Evolutionary conservation across 1,139 yeast genomes (phyloP).

Genomic region (Geotrichum europaeum): DNA sequence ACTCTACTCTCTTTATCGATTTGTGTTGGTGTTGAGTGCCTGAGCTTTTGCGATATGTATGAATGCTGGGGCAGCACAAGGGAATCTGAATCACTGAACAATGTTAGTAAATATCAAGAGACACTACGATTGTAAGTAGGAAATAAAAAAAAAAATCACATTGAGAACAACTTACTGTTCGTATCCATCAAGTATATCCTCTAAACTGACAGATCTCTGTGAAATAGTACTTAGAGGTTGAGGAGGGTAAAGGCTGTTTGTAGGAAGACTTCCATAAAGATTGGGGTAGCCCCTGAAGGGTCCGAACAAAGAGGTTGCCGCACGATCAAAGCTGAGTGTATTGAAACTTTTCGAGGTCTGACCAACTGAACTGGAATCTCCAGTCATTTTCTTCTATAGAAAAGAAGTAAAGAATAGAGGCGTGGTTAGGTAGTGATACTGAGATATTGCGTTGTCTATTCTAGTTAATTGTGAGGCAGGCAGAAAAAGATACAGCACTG

Average conservation of each 20-base stretch:
- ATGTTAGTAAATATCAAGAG: not conserved
- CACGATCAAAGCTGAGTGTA: not conserved
- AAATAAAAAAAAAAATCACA: not conserved
- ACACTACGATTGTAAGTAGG: not conserved
- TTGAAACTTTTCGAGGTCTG: not conserved
- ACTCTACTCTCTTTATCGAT: slow-evolving; percentile 48
- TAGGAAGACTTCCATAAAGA: not conserved
- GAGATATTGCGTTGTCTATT: not conserved
- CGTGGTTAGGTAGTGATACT: not conserved
- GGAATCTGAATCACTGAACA: not conserved
- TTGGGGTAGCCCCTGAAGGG: not conserved
- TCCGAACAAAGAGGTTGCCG: not conserved
- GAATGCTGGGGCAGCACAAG: slow-evolving; percentile 26
- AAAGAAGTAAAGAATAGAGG: not conserved
- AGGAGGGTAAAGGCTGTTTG: not conserved
- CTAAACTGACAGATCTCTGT: not conserved
- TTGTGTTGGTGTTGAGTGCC: slow-evolving; percentile 48
- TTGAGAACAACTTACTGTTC: not conserved
- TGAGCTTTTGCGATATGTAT: slow-evolving; percentile 59
- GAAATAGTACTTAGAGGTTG: not conserved
- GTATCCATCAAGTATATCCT: not conserved
- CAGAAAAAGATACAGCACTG: not conserved
- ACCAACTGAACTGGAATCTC: not conserved
- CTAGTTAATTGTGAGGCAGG: not conserved
- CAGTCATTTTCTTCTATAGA: not conserved